Percentiles rank a stretch among this genome's conserved stretches.
Evolutionary conservation across 2,329 filamentous ascomycete genomes (phyloP).

Genomic region (Chaetothyriales sp.): DNA sequence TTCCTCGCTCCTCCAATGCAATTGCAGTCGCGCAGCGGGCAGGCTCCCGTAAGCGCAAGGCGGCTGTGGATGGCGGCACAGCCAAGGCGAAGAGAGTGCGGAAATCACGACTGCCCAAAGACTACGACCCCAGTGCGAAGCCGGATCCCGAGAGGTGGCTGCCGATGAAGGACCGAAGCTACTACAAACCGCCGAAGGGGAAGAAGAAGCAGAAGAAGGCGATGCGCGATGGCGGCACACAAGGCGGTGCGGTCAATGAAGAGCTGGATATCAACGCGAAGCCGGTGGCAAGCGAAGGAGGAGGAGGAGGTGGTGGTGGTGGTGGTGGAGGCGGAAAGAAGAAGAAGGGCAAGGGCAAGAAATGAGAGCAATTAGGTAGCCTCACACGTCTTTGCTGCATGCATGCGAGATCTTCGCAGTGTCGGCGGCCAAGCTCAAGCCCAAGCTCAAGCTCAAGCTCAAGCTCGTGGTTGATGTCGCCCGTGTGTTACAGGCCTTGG

Average conservation of each 20-base stretch:
- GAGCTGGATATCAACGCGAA: slow-evolving; percentile 41
- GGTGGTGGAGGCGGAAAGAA: slow-evolving; percentile 27
- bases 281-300: slow-evolving; percentile 20
- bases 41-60: slow-evolving; percentile 26
- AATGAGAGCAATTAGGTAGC: neutral
- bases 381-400: neutral
- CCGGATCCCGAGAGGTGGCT: slow-evolving; percentile 88
- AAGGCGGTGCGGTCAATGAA: slow-evolving; percentile 68
- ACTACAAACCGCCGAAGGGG: slow-evolving; percentile 67
- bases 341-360: slow-evolving; percentile 32
- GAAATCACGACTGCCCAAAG: slow-evolving; percentile 33
- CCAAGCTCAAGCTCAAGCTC: neutral
- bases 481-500: neutral
- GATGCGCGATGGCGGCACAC: slow-evolving; percentile 53
- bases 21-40: slow-evolving; percentile 16
- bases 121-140: slow-evolving; percentile 49
- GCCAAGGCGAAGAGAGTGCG: slow-evolving; percentile 29
- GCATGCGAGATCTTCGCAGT: no score
- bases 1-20: slow-evolving; percentile 23
- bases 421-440: no score
- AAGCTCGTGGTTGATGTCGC: neutral
- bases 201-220: slow-evolving; percentile 85
- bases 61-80: slow-evolving; percentile 20
- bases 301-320: slow-evolving; percentile 22
- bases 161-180: slow-evolving; percentile 73